Percentiles rank a stretch among this genome's conserved stretches.
Evolutionary conservation across 352 stramenopile genomes (phyloP).

Genomic region (Saprolegnia parasitica): DNA sequence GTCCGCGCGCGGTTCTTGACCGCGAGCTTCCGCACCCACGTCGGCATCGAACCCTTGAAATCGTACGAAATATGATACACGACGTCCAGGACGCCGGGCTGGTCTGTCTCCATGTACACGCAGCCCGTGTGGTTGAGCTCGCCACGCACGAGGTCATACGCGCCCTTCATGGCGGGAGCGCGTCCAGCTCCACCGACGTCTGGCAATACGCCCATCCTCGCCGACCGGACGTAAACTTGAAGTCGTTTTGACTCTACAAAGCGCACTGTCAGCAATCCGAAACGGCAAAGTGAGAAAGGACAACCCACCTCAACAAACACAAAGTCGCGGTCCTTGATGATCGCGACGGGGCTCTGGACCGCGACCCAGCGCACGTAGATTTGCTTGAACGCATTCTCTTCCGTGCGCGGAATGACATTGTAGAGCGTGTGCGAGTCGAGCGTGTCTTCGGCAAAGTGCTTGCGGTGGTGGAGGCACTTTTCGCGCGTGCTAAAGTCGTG

Average conservation of each 20-base stretch:
- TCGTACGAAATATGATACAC: constrained; percentile 8
- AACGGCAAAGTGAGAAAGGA: neutral
- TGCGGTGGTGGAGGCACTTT: constrained; percentile 2
- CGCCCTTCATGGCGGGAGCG: neutral
- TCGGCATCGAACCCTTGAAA: constrained; percentile 20
- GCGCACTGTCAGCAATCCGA: neutral
- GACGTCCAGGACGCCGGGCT: constrained; percentile 25
- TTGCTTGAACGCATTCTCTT: constrained; percentile 56
- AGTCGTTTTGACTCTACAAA: constrained; percentile 26
- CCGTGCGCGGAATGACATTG: constrained; percentile 14
- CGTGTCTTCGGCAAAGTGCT: constrained; percentile 13
- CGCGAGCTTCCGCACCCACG: constrained; percentile 10
- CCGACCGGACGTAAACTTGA: constrained; percentile 19
- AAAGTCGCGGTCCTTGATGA: constrained; percentile 39
- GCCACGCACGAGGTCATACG: constrained; percentile 19
- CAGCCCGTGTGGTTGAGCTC: constrained; percentile 24
- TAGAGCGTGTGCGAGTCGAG: constrained; percentile 16
- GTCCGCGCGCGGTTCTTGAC: constrained; percentile 1
- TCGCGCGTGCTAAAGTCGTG: constrained; percentile 21
- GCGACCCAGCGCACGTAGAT: constrained; percentile 79
- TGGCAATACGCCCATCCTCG: constrained; percentile 25
- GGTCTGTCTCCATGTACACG: constrained; percentile 18
- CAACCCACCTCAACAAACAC: constrained; percentile 22
- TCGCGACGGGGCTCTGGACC: constrained; percentile 17
- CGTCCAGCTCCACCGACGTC: constrained; percentile 12